phyloP scores from a whole-genome alignment of 805 yeast species.

The Kockiozyma suomiensis region DNA sequence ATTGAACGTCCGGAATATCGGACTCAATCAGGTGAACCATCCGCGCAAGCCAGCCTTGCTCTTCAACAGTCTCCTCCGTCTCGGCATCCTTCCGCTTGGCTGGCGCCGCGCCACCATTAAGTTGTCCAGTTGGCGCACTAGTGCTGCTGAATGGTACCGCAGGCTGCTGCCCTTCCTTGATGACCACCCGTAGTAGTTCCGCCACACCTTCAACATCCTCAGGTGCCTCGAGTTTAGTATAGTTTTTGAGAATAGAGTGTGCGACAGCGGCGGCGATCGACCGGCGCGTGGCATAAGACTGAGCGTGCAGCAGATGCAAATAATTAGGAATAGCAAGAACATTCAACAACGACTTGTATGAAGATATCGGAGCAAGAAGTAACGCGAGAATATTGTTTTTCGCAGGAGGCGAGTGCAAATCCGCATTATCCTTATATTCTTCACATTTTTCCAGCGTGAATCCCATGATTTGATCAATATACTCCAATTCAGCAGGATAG shows the following conservation, averaged over 20 bases:
- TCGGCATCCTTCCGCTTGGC: conserved; percentile 31
- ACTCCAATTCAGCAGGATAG: conserved; percentile 62
- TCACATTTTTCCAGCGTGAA: conserved; percentile 46
- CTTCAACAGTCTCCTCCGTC: conserved; percentile 47
- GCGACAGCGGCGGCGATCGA: conserved; percentile 64
- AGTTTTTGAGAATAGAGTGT: conserved; percentile 53
- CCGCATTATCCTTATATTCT: conserved; percentile 35
- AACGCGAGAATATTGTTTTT: conserved; percentile 40
- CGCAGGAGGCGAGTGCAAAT: conserved; percentile 38
- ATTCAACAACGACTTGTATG: conserved; percentile 39
- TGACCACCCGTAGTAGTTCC: conserved; percentile 58
- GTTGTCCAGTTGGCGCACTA: conserved; percentile 10
- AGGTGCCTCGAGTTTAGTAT: conserved; percentile 45
- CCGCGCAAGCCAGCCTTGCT: conserved; percentile 55
- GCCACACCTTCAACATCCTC: conserved; percentile 64
- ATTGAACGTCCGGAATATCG: conserved; percentile 51
- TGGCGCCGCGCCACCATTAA: conserved; percentile 4
- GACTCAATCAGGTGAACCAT: conserved; percentile 64
- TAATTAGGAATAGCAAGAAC: conserved; percentile 51
- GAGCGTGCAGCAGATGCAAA: conserved; percentile 56
- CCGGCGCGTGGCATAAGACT: conserved; percentile 56
- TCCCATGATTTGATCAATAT: conserved; percentile 63
- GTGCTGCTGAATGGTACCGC: conserved; percentile 36
- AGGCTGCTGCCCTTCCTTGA: conserved; percentile 44
- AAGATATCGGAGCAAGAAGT: conserved; percentile 43